phyloP scores from a whole-genome alignment of 208 protist genomes.

The Wallacemonas sp. region DNA sequence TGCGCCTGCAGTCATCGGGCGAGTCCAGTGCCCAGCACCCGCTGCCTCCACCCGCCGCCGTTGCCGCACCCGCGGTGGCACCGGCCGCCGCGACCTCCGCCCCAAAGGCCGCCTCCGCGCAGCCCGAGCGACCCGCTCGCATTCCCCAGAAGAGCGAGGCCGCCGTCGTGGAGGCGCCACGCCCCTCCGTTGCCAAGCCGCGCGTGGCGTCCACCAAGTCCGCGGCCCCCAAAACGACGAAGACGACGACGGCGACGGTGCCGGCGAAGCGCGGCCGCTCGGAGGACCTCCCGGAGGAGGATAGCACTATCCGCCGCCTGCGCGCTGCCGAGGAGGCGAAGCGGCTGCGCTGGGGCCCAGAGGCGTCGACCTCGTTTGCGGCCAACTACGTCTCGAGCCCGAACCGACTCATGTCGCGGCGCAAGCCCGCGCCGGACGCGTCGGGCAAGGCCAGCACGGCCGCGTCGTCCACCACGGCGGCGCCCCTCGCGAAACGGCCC shows the following conservation, averaged over 20 bases:
- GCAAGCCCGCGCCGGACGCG: conserved; percentile 17
- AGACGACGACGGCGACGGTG: neutral
- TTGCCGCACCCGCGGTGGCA: conserved; percentile 11
- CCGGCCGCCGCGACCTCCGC: neutral
- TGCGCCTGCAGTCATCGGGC: conserved; percentile 50
- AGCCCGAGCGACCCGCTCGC: neutral
- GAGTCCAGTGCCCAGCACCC: conserved; percentile 22
- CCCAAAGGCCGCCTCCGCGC: neutral
- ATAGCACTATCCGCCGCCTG: neutral
- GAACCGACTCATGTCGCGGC: conserved; percentile 36
- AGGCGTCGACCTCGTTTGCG: conserved; percentile 40
- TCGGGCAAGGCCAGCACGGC: neutral
- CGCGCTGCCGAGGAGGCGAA: conserved; percentile 4
- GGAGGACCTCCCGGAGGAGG: conserved; percentile 3
- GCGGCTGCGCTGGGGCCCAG: conserved; percentile 42
- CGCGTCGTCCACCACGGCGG: neutral
- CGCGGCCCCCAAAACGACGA: neutral
- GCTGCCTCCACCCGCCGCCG: conserved; percentile 3
- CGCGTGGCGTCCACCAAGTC: neutral
- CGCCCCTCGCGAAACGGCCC: neutral
- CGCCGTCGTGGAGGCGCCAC: neutral
- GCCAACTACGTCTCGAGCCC: conserved; percentile 48
- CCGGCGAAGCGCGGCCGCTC: conserved; percentile 7
- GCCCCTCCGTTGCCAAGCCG: neutral
- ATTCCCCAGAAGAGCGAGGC: neutral